Percentiles rank a stretch among this genome's conserved stretches.
These are phyloP conservation scores for Epichloe elymi DNA, from an alignment of 2,329 filamentous ascomycete species.

Conservation along the genomic window DNA sequence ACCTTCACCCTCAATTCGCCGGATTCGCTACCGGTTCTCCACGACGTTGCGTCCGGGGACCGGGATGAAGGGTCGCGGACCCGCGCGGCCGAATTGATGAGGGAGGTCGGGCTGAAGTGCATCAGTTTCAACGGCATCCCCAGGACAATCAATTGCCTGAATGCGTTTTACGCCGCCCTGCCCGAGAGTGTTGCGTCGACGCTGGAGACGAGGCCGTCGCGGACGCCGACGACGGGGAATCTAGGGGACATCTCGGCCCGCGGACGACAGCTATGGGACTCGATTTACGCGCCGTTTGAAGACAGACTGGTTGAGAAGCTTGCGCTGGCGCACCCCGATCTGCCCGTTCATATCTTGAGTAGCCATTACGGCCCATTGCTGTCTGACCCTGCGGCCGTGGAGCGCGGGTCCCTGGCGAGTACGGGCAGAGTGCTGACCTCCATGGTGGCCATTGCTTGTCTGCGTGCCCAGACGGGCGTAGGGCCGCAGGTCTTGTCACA, in stretches of 20 bases:
- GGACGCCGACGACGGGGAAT: constrained; percentile 36
- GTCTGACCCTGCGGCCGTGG: constrained; percentile 44
- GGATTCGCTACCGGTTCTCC: constrained; percentile 54
- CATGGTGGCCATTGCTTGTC: constrained; percentile 58
- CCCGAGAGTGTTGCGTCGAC: constrained; percentile 38
- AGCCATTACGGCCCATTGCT: constrained; percentile 64
- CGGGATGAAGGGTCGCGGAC: constrained; percentile 15
- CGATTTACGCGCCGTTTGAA: constrained; percentile 64
- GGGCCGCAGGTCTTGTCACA: constrained; percentile 73
- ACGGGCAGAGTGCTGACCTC: constrained; percentile 61
- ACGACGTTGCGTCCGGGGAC: constrained; percentile 31
- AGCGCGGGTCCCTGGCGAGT: constrained; percentile 27
- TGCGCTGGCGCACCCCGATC: constrained; percentile 62
- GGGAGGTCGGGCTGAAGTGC: constrained; percentile 63
- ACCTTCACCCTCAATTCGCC: constrained; percentile 82
- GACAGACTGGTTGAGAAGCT: constrained; percentile 58
- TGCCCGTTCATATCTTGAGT: constrained; percentile 67
- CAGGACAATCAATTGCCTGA: constrained; percentile 70
- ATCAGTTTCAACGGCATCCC: constrained; percentile 75
- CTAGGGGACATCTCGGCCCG: constrained; percentile 41
- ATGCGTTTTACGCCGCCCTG: constrained; percentile 53
- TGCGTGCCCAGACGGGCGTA: constrained; percentile 69
- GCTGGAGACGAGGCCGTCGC: constrained; percentile 45
- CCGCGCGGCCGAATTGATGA: constrained; percentile 55
- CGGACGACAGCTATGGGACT: constrained; percentile 58